Base-by-base conservation (phyloP, 208 protist genomes). In the Herpetomonas samuelpessoai region DNA sequence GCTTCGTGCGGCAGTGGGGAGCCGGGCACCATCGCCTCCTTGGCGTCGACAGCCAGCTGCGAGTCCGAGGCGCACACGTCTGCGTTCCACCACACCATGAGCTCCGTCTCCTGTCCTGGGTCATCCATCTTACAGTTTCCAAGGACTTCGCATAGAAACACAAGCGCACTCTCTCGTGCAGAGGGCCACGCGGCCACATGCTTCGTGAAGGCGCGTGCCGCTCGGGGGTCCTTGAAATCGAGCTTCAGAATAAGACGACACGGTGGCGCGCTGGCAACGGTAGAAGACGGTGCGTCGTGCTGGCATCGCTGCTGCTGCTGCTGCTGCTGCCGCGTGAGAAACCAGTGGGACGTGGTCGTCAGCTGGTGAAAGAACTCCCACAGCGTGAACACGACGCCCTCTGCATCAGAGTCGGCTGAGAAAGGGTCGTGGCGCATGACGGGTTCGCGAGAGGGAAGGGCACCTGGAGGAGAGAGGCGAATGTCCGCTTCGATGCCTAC, bases 81-180 rank as follows among this genome's bases (percentile, higher is more conserved):
- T 0, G 77, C 77, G 48, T 78, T 80, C 68, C 73, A 84, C 77
- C 77, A 84, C 45, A 84, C 65, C 35, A 54, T 48, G 41, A 80
- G 58, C 31, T 65, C 53, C 3, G 25, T 14, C 18, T 41, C 18
- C 18, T 18, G 2, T 4, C 14, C 10, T 4, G 16, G n/a, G 27
- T 56, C 35, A 12, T 35, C 10, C 14, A 18, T 3, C 54, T 18
- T 18, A 45, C 38, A 12, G 12, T 4, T n/a, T 9, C 46, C 18
- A n/a, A 27, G 46, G 7, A 6, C 46, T 51, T 26, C 29, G 31
- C 55, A 63, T 7, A 63, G 55, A 16, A 12, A n/a, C 38, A 55
- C 68, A 0, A 68, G 49, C 44, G 38, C 44, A 7, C 45, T 9
- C 35, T 51, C 14, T 56, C 48, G 0, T 31, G 38, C 39, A 47